Base-by-base conservation (phyloP, 169 alveolate species). In the Nephromyces sp. region DNA sequence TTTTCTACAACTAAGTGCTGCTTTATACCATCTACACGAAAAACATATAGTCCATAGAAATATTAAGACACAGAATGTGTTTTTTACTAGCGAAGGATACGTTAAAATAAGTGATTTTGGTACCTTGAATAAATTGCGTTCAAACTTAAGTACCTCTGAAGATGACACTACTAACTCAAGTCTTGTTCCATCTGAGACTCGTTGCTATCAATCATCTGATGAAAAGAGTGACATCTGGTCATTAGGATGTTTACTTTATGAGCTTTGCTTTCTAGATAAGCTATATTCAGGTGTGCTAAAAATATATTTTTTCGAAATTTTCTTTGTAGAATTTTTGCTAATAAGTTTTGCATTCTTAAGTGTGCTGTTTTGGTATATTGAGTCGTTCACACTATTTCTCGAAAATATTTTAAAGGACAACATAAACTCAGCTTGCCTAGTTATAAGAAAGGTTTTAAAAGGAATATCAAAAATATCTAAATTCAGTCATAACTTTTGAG, bases 31-130 rank as follows among this genome's bases (percentile, higher is more conserved):
- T n/a, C n/a, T 43, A n/a, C 57, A 43, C n/a, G n/a, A 43, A n/a
- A 15, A 43, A 43, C 15, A 68, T 1, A 64, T 70, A 25, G 24
- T 70, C 5, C 77, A 70, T 33, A 35, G 77, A 2, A 70, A 70
- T 52, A 25, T 70, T 6, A 70, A 70, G 69, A 52, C 51, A 1
- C 77, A 70, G 53, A 70, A 70, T 24, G 34, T 70, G 22, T 70
- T 70, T 70, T 64, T 70, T 27, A 70, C 69, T 1, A 25, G 21
- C 6, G 8, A 52, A n/a, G 77, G 77, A 6, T 32, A 15, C 6
- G 69, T 70, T 5, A 70, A 61, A 34, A 51, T 70, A 21, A 70
- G 77, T 4, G 77, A 70, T 33, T 70, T 70, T 70, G 77, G 77
- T 43, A n/a, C n/a, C 25, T 43, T n/a, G 57, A 43, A 43, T 15